Percentiles rank a stretch among this genome's conserved stretches.
Conservation (phyloP, 2,329 filamentous ascomycete species). For the Monosporascus sp. region DNA sequence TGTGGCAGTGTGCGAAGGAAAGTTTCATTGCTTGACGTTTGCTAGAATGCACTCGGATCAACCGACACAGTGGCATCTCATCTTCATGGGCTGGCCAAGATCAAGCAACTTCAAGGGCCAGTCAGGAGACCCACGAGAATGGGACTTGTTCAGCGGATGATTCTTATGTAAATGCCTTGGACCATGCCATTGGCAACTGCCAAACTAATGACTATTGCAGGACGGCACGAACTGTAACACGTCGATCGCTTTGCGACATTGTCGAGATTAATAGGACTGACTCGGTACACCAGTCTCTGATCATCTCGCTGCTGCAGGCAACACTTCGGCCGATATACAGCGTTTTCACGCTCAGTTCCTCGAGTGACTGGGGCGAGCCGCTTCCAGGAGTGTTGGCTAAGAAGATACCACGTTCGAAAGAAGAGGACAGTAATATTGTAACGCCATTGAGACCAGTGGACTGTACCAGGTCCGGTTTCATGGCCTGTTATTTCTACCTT, state of each 20-base stretch:
- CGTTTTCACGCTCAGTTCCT: constrained; percentile 20
- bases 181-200: not conserved
- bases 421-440: constrained; percentile 11
- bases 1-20: constrained; percentile 2
- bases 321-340: constrained; percentile 36
- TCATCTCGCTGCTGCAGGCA: constrained; percentile 39
- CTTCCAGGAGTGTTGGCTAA: constrained; percentile 22
- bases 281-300: constrained; percentile 38
- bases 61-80: constrained; percentile 39
- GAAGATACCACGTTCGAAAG: constrained; percentile 16
- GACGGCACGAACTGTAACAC: constrained; percentile 36
- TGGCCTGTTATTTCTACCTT: constrained; percentile 43
- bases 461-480: constrained; percentile 38
- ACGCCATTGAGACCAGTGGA: constrained; percentile 22
- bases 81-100: constrained; percentile 32
- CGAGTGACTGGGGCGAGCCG: constrained; percentile 17
- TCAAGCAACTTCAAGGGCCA: constrained; percentile 25
- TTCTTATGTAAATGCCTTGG: constrained; percentile 31
- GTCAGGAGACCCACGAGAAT: constrained; percentile 22
- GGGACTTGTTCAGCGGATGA: constrained; percentile 37
- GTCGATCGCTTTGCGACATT: constrained; percentile 32
- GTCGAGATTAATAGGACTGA: constrained; percentile 33
- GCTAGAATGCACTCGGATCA: constrained; percentile 38
- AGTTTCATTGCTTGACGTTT: constrained; percentile 2
- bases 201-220: constrained; percentile 18